phyloP scores from a whole-genome alignment of 305 asterid species.

The Fraxinus ornus region DNA sequence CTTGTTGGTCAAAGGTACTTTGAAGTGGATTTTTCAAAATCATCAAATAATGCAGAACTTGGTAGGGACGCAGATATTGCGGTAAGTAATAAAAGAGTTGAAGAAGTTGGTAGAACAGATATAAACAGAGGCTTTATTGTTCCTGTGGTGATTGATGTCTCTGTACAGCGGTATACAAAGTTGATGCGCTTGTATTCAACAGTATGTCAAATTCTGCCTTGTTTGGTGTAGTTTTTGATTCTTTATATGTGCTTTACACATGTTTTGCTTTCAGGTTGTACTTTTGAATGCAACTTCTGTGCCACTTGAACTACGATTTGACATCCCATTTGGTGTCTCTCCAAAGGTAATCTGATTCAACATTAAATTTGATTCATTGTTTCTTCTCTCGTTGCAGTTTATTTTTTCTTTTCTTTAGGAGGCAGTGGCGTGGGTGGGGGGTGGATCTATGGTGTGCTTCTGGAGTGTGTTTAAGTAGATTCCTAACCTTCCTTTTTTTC shows the following conservation, averaged over 20 bases:
- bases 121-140: slow-evolving; percentile 57
- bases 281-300: slow-evolving; percentile 74
- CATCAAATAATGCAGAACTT: slow-evolving; percentile 53
- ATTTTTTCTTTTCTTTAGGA: not conserved
- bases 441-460: not conserved
- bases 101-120: slow-evolving; percentile 42
- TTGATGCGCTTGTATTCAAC: slow-evolving; percentile 84
- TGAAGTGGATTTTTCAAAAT: slow-evolving; percentile 78
- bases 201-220: slow-evolving; percentile 44
- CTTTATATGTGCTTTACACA: slow-evolving; percentile 24
- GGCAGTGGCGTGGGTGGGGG: not conserved
- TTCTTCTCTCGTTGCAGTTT: slow-evolving; percentile 16
- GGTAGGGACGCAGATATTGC: slow-evolving; percentile 37
- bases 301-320: slow-evolving; percentile 87
- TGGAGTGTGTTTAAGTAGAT: slow-evolving; percentile 10
- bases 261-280: slow-evolving; percentile 65
- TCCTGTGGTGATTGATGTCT: slow-evolving; percentile 95
- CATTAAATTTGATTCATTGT: not conserved
- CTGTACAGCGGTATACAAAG: slow-evolving; percentile 79
- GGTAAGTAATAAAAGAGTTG: slow-evolving; percentile 38
- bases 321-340: slow-evolving; percentile 92
- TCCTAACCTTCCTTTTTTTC: slow-evolving; percentile 19
- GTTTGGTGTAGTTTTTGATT: slow-evolving; percentile 18
- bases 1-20: slow-evolving; percentile 94
- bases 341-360: slow-evolving; percentile 62